phyloP scores from a whole-genome alignment of 2,329 filamentous ascomycete species.

The Paecilomyces niveus region DNA sequence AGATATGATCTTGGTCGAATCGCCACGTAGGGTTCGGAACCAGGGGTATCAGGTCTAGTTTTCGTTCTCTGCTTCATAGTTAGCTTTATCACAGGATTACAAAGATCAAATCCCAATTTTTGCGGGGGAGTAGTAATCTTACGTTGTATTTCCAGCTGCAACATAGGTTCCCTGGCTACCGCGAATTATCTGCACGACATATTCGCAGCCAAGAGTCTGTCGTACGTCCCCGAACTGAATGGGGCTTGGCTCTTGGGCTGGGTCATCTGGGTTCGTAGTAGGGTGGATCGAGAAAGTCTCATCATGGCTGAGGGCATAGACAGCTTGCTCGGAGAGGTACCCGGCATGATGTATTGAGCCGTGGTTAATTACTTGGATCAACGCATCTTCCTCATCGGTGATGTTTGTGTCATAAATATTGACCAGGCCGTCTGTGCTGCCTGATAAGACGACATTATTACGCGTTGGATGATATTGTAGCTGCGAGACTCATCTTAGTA shows the following conservation, averaged over 20 bases:
- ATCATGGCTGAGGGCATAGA: constrained; percentile 56
- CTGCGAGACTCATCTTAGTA: constrained; percentile 12
- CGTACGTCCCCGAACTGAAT: constrained; percentile 51
- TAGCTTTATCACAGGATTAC: neutral
- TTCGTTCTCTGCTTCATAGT: constrained; percentile 23
- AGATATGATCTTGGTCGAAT: constrained; percentile 32
- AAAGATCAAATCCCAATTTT: neutral
- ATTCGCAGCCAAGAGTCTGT: constrained; percentile 49
- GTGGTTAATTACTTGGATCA: constrained; percentile 58
- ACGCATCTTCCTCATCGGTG: constrained; percentile 54
- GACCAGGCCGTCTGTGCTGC: constrained; percentile 56
- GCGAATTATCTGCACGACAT: constrained; percentile 49
- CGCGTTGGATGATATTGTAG: constrained; percentile 47
- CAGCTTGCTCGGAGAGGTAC: constrained; percentile 46
- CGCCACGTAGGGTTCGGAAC: constrained; percentile 27
- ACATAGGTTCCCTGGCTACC: constrained; percentile 37
- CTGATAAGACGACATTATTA: constrained; percentile 50
- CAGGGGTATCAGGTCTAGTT: constrained; percentile 38
- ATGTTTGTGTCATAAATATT: constrained; percentile 55
- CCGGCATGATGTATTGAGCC: constrained; percentile 56
- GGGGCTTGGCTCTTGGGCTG: constrained; percentile 37
- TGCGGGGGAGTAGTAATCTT: constrained; percentile 11
- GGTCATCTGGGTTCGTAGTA: constrained; percentile 43
- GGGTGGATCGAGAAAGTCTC: constrained; percentile 55
- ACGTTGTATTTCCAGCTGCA: constrained; percentile 46